Evolutionary conservation across 2,329 filamentous ascomycete genomes (phyloP).

Genomic region (Colletotrichum lentis): DNA sequence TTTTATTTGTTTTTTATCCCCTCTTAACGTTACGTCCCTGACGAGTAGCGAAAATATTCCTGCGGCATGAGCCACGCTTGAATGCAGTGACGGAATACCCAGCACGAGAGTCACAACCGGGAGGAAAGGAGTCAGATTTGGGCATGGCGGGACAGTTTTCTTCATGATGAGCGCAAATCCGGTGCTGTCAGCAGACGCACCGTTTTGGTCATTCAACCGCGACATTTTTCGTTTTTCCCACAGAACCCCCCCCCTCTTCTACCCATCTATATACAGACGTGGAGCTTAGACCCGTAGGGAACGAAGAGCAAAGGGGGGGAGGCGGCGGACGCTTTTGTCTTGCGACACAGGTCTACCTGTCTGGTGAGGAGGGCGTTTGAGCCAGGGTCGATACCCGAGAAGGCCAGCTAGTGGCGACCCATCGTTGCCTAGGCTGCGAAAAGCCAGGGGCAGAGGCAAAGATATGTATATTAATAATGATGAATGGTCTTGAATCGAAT

Average conservation of each 20-base stretch:
- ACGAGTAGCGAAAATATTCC: conserved; percentile 28
- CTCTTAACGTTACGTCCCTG: conserved; percentile 33
- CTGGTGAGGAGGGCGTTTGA: background rate
- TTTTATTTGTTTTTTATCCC: conserved; percentile 31
- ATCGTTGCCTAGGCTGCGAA: conserved; percentile 6
- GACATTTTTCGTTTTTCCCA: conserved; percentile 27
- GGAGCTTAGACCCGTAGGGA: conserved; percentile 4
- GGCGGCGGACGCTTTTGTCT: background rate
- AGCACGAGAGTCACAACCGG: conserved; percentile 35
- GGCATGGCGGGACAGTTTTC: conserved; percentile 35
- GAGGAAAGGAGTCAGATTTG: conserved; percentile 38
- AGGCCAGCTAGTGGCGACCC: background rate
- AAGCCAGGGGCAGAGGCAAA: conserved; percentile 16
- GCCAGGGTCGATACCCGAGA: background rate
- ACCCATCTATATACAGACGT: conserved; percentile 31
- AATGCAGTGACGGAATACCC: conserved; percentile 38
- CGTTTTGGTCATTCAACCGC: conserved; percentile 22
- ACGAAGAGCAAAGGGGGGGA: background rate
- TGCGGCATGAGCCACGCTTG: conserved; percentile 37
- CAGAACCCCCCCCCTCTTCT: conserved; percentile 17
- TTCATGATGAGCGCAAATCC: conserved; percentile 29
- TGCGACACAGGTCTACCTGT: conserved; percentile 2
- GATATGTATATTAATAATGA: conserved; percentile 38
- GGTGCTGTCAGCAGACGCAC: conserved; percentile 7
- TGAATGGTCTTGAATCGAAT: conserved; percentile 30